A percentile compares a stretch with the other conserved stretches of the same genome.
Evolutionary conservation across 495 filamentous ascomycete species (phyloP).

Genomic region (Penicillium cataractarum): DNA sequence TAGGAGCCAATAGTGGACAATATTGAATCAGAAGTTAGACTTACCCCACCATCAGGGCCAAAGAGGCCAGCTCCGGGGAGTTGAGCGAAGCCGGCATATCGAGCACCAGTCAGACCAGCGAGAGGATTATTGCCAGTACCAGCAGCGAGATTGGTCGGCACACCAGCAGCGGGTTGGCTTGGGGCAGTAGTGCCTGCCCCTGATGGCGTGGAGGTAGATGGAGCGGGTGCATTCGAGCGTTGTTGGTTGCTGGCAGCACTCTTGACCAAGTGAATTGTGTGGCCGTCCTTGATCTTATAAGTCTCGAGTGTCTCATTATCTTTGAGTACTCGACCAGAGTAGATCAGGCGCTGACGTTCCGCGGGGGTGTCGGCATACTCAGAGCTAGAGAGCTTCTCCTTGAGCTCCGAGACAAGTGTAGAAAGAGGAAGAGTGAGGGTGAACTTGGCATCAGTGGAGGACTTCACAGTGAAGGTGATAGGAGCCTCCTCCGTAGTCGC

Average conservation of each 20-base stretch:
- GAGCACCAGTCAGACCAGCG: slow-evolving; percentile 87
- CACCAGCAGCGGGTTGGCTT: slow-evolving; percentile 55
- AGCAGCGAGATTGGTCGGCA: slow-evolving; percentile 88
- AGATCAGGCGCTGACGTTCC: slow-evolving; percentile 92
- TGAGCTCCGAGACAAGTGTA: slow-evolving; percentile 83
- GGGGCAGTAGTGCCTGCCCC: slow-evolving; percentile 53
- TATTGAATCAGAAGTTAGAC: slow-evolving; percentile 39
- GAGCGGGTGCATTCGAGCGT: slow-evolving; percentile 61
- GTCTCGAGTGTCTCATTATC: slow-evolving; percentile 80
- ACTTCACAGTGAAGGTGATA: slow-evolving; percentile 94
- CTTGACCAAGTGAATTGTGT: slow-evolving; percentile 95
- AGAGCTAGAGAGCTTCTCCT: slow-evolving; percentile 76
- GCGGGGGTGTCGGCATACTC: slow-evolving; percentile 84
- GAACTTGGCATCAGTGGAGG: slow-evolving; percentile 82
- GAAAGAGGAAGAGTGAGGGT: slow-evolving; percentile 75
- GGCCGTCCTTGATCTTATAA: slow-evolving; percentile 95
- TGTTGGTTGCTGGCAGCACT: slow-evolving; percentile 85
- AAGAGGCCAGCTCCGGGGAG: slow-evolving; percentile 89
- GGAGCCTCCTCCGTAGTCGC: slow-evolving; percentile 51
- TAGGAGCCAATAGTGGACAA: not conserved
- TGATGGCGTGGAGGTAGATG: slow-evolving; percentile 48
- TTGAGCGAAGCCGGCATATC: slow-evolving; percentile 90
- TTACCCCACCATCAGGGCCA: slow-evolving; percentile 94
- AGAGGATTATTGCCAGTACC: slow-evolving; percentile 91
- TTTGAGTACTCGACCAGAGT: slow-evolving; percentile 95